These are phyloP conservation scores for Scheffersomyces amazonensis DNA, from an alignment of 805 yeast species.

Conservation along the genomic window DNA sequence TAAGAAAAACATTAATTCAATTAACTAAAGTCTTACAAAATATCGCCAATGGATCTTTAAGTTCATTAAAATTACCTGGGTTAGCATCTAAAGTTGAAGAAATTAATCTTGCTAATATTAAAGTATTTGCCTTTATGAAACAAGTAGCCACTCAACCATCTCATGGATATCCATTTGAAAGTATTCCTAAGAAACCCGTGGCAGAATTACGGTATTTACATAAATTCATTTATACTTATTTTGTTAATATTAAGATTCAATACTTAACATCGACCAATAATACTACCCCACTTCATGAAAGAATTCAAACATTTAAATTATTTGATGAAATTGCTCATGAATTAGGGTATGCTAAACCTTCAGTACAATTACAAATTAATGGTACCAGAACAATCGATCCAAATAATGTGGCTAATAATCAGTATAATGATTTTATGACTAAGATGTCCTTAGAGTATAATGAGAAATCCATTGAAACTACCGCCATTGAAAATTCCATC, in stretches of 20 bases:
- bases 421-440: conserved; percentile 71
- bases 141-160: conserved; percentile 16
- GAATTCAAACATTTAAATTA: conserved; percentile 26
- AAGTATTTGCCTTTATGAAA: conserved; percentile 26
- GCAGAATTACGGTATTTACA: conserved; percentile 39
- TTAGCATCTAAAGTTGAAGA: conserved; percentile 41
- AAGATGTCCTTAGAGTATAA: conserved; percentile 57
- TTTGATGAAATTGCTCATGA: conserved; percentile 47
- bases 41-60: conserved; percentile 78
- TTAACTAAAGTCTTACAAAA: conserved; percentile 82
- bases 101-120: conserved; percentile 22
- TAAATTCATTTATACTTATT: conserved; percentile 36
- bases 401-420: conserved; percentile 47
- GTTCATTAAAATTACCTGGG: conserved; percentile 62
- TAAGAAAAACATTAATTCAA: conserved; percentile 68
- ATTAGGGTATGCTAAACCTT: conserved; percentile 56
- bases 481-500: conserved; percentile 60
- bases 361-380: conserved; percentile 54
- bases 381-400: conserved; percentile 40
- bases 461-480: conserved; percentile 32
- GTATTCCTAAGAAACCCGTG: conserved; percentile 23
- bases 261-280: conserved; percentile 18
- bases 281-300: conserved; percentile 14
- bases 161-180: conserved; percentile 24
- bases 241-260: conserved; percentile 24